Conservation (phyloP, 2,329 filamentous ascomycete species). For the Epichloe gansuensis region DNA sequence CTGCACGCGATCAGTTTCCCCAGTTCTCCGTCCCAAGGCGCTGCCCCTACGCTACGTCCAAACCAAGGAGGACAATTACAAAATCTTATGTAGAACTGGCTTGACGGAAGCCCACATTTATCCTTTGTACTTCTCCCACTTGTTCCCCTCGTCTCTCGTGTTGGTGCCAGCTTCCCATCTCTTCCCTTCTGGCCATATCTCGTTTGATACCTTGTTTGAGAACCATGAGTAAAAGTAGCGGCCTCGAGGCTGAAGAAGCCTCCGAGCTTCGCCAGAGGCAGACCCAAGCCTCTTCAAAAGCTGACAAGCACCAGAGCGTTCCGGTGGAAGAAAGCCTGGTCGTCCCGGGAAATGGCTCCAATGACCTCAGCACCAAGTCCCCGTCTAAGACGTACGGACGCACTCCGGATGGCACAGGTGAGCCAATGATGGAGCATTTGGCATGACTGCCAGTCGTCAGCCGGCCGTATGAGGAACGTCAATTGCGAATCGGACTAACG, state of each 20-base stretch:
- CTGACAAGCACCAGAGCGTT: neutral
- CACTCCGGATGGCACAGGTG: slow-evolving; percentile 82
- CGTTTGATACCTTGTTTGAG: neutral
- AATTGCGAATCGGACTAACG: slow-evolving; percentile 6
- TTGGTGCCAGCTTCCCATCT: neutral
- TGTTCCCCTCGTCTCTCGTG: neutral
- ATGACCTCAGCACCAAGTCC: slow-evolving; percentile 7
- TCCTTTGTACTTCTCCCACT: neutral
- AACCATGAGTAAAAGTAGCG: neutral
- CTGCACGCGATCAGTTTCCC: slow-evolving; percentile 5
- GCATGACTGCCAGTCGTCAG: neutral
- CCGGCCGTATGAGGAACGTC: neutral
- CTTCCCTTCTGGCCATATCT: neutral
- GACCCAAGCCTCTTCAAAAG: neutral
- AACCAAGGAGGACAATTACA: neutral
- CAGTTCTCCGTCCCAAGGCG: neutral
- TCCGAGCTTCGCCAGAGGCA: slow-evolving; percentile 4
- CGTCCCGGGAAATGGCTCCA: neutral
- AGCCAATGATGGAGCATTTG: slow-evolving; percentile 22
- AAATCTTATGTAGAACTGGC: neutral
- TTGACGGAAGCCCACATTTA: slow-evolving; percentile 1
- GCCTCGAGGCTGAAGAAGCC: slow-evolving; percentile 1
- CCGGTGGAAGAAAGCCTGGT: neutral
- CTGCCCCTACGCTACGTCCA: neutral
- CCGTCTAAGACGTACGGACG: slow-evolving; percentile 67